Evolutionary conservation across 768 basidiomycete genomes (phyloP).

Genomic region (Mrakia blollopis): DNA sequence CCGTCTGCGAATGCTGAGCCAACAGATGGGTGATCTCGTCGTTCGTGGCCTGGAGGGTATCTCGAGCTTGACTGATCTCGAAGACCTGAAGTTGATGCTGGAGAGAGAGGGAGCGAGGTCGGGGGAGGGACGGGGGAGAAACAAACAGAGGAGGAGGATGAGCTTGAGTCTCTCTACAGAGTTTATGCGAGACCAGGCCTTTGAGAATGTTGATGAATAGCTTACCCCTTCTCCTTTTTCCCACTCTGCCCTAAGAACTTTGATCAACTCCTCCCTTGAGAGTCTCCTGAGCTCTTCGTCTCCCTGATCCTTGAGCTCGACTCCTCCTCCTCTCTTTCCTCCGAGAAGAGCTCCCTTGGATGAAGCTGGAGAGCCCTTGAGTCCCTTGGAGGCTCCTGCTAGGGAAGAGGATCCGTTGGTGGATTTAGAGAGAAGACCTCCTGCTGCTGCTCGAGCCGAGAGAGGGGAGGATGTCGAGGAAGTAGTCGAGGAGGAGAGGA

Average conservation of each 20-base stretch:
- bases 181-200: not conserved
- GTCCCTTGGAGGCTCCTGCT: not conserved
- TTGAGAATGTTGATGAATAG: not conserved
- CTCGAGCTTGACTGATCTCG: not conserved
- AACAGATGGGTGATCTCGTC: not conserved
- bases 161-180: not conserved
- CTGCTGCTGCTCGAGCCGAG: conserved; percentile 15
- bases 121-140: not conserved
- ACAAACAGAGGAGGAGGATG: not conserved
- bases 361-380: not conserved
- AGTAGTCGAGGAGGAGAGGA: not conserved
- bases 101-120: too few species aligned
- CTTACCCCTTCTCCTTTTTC: conserved; percentile 6
- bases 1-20: not conserved
- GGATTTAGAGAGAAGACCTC: not conserved
- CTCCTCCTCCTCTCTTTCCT: not conserved
- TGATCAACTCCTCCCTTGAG: conserved; percentile 10
- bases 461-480: not conserved
- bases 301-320: not conserved
- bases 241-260: not conserved
- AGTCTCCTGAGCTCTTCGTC: conserved; percentile 11
- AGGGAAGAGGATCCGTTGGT: not conserved
- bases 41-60: not conserved
- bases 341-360: not conserved
- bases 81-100: not conserved